Evolutionary conservation across 179 eudicot genomes (phyloP).

Genomic region (Drosera spatulata): DNA sequence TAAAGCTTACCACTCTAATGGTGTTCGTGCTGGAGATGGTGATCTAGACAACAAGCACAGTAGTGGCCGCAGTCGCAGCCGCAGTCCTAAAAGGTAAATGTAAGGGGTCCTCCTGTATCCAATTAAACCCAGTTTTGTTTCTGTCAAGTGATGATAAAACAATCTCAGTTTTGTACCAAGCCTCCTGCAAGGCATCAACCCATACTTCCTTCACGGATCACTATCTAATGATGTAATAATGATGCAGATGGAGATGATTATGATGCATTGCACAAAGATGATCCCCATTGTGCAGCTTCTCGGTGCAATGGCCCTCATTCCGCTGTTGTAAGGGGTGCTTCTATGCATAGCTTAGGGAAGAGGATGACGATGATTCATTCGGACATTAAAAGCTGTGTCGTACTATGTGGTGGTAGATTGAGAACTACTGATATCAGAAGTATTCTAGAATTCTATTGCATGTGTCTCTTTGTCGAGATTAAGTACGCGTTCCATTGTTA

Average conservation of each 20-base stretch:
- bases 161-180: slow-evolving; percentile 6
- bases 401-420: too few relatives aligned
- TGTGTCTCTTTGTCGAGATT: too few relatives aligned
- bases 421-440: too few relatives aligned
- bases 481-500: too few relatives aligned
- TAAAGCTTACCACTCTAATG: slow-evolving; percentile 27
- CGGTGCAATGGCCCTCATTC: too few relatives aligned
- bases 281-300: neutral
- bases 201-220: neutral
- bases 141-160: slow-evolving; percentile 51
- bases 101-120: slow-evolving; percentile 18
- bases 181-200: neutral
- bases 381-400: too few relatives aligned
- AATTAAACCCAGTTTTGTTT: slow-evolving; percentile 17
- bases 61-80: slow-evolving; percentile 45
- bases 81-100: slow-evolving; percentile 34
- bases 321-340: too few relatives aligned
- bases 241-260: neutral
- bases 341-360: too few relatives aligned
- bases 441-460: too few relatives aligned
- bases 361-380: too few relatives aligned
- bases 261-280: neutral
- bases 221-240: neutral
- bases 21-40: slow-evolving; percentile 2
- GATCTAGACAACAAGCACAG: slow-evolving; percentile 12